phyloP scores from a whole-genome alignment of 768 basidiomycete genomes.

The Leccinum ochraceum region DNA sequence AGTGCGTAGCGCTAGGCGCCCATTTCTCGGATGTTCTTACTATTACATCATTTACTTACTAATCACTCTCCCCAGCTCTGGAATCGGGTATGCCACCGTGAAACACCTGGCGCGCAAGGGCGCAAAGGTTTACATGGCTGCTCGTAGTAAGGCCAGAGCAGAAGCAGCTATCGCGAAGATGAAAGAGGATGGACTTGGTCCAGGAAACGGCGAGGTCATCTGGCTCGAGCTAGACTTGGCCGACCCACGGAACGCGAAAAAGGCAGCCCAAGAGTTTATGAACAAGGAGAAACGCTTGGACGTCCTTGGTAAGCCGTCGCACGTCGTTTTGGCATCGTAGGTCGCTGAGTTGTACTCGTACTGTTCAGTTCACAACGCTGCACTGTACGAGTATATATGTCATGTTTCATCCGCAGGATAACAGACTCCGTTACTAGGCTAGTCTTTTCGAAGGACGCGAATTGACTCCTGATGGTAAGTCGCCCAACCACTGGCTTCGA shows the following conservation, averaged over 20 bases:
- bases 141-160: constrained; percentile 48
- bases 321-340: background rate
- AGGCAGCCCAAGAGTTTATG: constrained; percentile 50
- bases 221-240: constrained; percentile 55
- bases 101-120: constrained; percentile 52
- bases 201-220: constrained; percentile 46
- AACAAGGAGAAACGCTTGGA: constrained; percentile 53
- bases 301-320: constrained; percentile 43
- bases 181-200: constrained; percentile 42
- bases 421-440: too few species aligned
- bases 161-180: constrained; percentile 49
- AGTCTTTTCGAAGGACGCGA: constrained; percentile 25
- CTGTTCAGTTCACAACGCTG: constrained; percentile 56
- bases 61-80: constrained; percentile 32
- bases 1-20: constrained; percentile 33
- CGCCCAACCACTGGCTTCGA: background rate
- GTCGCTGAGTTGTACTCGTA: constrained; percentile 1
- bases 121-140: constrained; percentile 61
- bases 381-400: constrained; percentile 35
- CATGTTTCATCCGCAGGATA: constrained; percentile 1
- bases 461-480: constrained; percentile 31
- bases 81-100: constrained; percentile 54
- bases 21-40: too few species aligned
- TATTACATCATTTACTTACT: background rate
- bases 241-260: constrained; percentile 48